Evolutionary conservation across 2,329 filamentous ascomycete species (phyloP).

Genomic region (Aspergillus arachidicola): DNA sequence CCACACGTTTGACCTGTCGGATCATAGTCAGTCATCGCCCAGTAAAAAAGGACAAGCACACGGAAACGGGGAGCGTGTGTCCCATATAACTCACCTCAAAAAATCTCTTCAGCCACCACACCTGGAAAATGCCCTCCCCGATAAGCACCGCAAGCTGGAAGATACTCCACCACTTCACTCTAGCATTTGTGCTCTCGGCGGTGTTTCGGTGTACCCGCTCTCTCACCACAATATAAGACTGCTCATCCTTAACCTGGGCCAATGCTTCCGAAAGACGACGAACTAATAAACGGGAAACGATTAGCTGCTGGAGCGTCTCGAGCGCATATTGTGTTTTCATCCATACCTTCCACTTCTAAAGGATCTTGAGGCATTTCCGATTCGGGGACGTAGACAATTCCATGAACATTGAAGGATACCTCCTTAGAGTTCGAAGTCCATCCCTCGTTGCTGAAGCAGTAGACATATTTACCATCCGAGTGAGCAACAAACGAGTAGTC

Average conservation of each 20-base stretch:
- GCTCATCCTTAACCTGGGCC: constrained; percentile 93
- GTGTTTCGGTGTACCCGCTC: constrained; percentile 98
- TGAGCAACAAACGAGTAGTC: constrained; percentile 89
- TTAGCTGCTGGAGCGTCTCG: constrained; percentile 6
- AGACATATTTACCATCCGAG: constrained; percentile 84
- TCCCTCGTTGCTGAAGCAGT: constrained; percentile 99
- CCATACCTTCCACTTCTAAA: constrained; percentile 82
- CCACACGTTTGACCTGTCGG: constrained; percentile 50
- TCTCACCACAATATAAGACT: constrained; percentile 92
- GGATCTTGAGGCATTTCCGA: constrained; percentile 81
- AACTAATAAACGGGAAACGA: constrained; percentile 55
- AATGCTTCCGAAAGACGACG: constrained; percentile 81
- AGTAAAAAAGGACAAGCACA: neutral
- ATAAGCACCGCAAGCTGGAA: constrained; percentile 90
- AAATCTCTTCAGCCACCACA: constrained; percentile 99
- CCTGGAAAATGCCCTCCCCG: constrained; percentile 94
- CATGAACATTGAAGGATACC: constrained; percentile 98
- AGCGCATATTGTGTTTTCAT: neutral
- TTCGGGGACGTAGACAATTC: constrained; percentile 95
- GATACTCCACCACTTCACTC: constrained; percentile 99
- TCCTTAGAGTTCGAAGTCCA: constrained; percentile 97
- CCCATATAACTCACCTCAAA: constrained; percentile 68
- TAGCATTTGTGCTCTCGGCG: constrained; percentile 93
- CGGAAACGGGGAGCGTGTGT: neutral
- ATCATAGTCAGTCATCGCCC: neutral